Evolutionary conservation across 179 eudicot genomes (phyloP).

Genomic region (Vitellaria paradoxa): DNA sequence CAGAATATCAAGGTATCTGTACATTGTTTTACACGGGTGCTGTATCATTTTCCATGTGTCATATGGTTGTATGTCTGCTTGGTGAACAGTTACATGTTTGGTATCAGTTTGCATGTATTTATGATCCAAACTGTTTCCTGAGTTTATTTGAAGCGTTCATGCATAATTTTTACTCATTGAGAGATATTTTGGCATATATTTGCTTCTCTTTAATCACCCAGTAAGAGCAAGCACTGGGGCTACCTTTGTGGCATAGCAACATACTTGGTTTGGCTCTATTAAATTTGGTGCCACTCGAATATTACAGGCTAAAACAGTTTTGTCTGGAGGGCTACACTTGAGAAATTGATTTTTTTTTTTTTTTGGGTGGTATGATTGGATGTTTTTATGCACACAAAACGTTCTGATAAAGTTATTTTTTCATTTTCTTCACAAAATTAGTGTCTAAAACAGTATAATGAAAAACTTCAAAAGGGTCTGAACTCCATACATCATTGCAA

Average conservation of each 20-base stretch:
- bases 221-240: background rate
- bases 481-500: no score
- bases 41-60: background rate
- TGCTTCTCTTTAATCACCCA: background rate
- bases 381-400: no score
- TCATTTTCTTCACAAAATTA: no score
- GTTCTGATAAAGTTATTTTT: no score
- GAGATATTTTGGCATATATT: background rate
- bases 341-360: no score
- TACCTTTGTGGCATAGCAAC: background rate
- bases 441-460: no score
- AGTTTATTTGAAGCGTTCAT: background rate
- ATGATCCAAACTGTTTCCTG: background rate
- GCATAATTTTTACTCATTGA: background rate
- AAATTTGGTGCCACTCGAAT: background rate
- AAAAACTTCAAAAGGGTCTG: no score
- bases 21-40: background rate
- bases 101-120: background rate
- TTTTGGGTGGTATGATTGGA: no score
- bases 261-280: background rate
- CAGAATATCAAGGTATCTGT: conserved; percentile 67
- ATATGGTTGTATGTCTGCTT: background rate
- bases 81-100: background rate
- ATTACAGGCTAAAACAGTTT: no score
- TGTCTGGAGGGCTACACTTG: no score